These are phyloP conservation scores for Tephrocybe sp. DNA, from an alignment of 768 basidiomycete species.

Conservation along the genomic window DNA sequence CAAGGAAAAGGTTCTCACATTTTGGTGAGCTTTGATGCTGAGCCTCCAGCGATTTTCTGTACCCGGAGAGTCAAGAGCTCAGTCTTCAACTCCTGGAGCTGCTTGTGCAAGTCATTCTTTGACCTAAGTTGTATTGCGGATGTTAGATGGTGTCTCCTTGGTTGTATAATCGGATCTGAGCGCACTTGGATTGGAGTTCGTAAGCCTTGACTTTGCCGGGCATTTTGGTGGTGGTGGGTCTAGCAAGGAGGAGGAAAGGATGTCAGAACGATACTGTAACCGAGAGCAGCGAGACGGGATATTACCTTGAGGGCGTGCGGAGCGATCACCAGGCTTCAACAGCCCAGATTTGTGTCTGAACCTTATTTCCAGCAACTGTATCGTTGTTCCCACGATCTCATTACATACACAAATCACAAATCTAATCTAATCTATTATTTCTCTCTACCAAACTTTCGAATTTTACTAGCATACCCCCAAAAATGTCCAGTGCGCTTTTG, in stretches of 20 bases:
- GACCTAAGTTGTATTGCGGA: slow-evolving; percentile 52
- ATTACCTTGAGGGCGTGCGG: slow-evolving; percentile 46
- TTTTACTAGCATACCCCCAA: slow-evolving; percentile 63
- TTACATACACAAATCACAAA: slow-evolving; percentile 30
- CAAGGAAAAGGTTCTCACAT: slow-evolving; percentile 65
- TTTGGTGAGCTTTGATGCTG: slow-evolving; percentile 93
- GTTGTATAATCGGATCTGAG: slow-evolving; percentile 9
- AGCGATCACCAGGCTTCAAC: slow-evolving; percentile 31
- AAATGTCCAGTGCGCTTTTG: slow-evolving; percentile 61
- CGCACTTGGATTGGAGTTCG: slow-evolving; percentile 94
- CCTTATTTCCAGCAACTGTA: slow-evolving; percentile 48
- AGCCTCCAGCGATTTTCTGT: slow-evolving; percentile 96
- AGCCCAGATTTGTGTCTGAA: slow-evolving; percentile 35
- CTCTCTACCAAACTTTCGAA: slow-evolving; percentile 37
- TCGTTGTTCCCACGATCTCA: slow-evolving; percentile 35
- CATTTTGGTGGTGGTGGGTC: slow-evolving; percentile 52
- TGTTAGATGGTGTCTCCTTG: slow-evolving; percentile 13
- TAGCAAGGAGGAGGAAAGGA: neutral
- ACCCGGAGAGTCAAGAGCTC: slow-evolving; percentile 95
- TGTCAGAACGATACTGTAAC: slow-evolving; percentile 1
- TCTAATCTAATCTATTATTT: slow-evolving; percentile 35
- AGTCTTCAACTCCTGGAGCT: slow-evolving; percentile 90
- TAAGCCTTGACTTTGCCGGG: slow-evolving; percentile 94
- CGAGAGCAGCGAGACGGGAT: slow-evolving; percentile 16
- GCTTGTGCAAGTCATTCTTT: slow-evolving; percentile 95